Percentiles rank a stretch among this genome's conserved stretches.
phyloP scores from a whole-genome alignment of 352 stramenopile species.

The Phytopythium cucurbitacearum region DNA sequence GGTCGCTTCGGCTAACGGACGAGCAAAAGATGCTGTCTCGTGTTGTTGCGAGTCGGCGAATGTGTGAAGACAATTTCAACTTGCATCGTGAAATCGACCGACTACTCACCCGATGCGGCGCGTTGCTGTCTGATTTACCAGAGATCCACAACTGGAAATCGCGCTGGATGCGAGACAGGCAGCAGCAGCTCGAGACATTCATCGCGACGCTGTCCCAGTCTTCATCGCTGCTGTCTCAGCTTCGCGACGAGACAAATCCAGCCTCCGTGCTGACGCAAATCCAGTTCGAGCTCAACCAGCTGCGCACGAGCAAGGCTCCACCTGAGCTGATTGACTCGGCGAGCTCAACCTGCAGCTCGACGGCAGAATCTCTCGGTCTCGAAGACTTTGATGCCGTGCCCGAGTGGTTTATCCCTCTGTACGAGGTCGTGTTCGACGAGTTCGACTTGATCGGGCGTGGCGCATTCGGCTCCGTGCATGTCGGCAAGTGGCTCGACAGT shows the following conservation, averaged over 20 bases:
- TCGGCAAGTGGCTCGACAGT: constrained; percentile 14
- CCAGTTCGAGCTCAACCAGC: background rate
- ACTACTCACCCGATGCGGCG: too few relatives aligned
- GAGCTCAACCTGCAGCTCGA: background rate
- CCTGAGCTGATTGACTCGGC: background rate
- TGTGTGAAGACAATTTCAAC: constrained; percentile 1
- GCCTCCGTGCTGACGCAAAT: too few relatives aligned
- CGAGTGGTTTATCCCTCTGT: constrained; percentile 12
- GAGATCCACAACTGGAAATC: too few relatives aligned
- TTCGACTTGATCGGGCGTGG: constrained; percentile 8
- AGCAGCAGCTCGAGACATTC: too few relatives aligned
- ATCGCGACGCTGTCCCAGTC: too few relatives aligned
- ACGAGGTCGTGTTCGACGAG: constrained; percentile 15
- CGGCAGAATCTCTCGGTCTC: constrained; percentile 1
- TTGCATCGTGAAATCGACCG: background rate
- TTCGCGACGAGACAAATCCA: too few relatives aligned
- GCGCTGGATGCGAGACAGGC: too few relatives aligned
- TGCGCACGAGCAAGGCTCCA: background rate
- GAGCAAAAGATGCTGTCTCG: constrained; percentile 3
- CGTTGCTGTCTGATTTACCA: too few relatives aligned
- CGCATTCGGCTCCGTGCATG: constrained; percentile 12
- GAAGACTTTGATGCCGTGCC: constrained; percentile 9
- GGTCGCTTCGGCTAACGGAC: constrained; percentile 5
- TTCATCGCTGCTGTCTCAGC: too few relatives aligned
- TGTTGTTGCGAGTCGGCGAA: background rate